phyloP scores from a whole-genome alignment of 441 rosid species.

The Populus tomentosa region DNA sequence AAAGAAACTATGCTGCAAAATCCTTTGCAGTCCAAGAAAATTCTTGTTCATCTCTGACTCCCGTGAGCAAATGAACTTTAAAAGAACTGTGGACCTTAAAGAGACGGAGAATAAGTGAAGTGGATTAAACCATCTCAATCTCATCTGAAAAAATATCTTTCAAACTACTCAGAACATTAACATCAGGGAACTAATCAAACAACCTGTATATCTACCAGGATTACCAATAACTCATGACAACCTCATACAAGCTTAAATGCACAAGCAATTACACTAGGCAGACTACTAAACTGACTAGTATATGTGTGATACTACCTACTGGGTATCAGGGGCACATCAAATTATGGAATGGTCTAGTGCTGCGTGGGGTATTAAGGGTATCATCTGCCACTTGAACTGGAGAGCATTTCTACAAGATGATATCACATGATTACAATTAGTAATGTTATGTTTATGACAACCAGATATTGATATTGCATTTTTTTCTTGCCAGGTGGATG shows the following conservation, averaged over 20 bases:
- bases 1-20: too few relatives aligned
- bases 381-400: neutral
- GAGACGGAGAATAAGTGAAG: too few relatives aligned
- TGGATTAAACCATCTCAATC: too few relatives aligned
- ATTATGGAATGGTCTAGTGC: neutral
- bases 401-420: neutral
- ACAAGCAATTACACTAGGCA: neutral
- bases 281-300: neutral
- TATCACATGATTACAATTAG: neutral
- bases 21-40: too few relatives aligned
- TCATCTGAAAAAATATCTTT: too few relatives aligned
- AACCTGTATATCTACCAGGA: neutral
- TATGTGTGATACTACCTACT: neutral
- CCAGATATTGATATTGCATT: neutral
- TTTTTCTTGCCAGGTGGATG: conserved; percentile 16
- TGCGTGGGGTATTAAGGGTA: neutral
- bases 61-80: too few relatives aligned
- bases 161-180: too few relatives aligned
- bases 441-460: too few relatives aligned
- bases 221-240: neutral
- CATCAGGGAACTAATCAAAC: too few relatives aligned
- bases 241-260: neutral
- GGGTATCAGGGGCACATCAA: neutral
- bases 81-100: too few relatives aligned
- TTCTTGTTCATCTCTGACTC: too few relatives aligned